Conservation (phyloP, 2,329 filamentous ascomycete species). For the Penicillium polonicum region DNA sequence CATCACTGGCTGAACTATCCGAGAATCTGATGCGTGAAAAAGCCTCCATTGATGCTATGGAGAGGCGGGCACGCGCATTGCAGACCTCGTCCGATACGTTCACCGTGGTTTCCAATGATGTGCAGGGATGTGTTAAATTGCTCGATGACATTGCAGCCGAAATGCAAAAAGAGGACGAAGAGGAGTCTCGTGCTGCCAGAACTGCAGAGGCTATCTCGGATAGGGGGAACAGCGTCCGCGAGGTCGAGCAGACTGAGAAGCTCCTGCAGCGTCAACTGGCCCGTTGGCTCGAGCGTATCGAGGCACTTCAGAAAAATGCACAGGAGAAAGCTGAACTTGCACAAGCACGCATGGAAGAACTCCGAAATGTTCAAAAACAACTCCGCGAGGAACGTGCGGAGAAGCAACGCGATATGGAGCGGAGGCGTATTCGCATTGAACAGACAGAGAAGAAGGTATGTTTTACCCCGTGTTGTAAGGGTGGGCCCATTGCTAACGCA, state of each 20-base stretch:
- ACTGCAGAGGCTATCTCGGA: conserved; percentile 87
- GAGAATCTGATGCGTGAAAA: conserved; percentile 77
- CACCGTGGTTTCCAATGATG: conserved; percentile 76
- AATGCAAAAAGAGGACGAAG: conserved; percentile 86
- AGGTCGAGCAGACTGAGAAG: conserved; percentile 85
- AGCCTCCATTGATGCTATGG: conserved; percentile 79
- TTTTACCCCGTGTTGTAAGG: neutral
- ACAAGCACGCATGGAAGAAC: conserved; percentile 84
- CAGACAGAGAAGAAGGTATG: conserved; percentile 97
- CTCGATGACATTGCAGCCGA: conserved; percentile 85
- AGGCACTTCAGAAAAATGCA: conserved; percentile 76
- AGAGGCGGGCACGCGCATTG: conserved; percentile 81
- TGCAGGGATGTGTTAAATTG: conserved; percentile 82
- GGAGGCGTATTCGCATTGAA: conserved; percentile 87
- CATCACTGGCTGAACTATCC: conserved; percentile 75
- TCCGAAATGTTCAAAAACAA: conserved; percentile 74
- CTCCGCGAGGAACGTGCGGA: conserved; percentile 81
- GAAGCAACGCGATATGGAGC: conserved; percentile 89
- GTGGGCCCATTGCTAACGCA: conserved; percentile 20
- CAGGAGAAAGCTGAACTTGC: conserved; percentile 77
- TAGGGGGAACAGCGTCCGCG: conserved; percentile 81
- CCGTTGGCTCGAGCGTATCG: conserved; percentile 84
- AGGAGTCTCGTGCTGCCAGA: conserved; percentile 72
- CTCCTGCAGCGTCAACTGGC: conserved; percentile 78
- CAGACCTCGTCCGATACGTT: conserved; percentile 93